Evolutionary conservation across 2,329 filamentous ascomycete species (phyloP), one percentile per base, ranked within the genome.

Genomic region (Chrysosporium queenslandicum): DNA sequence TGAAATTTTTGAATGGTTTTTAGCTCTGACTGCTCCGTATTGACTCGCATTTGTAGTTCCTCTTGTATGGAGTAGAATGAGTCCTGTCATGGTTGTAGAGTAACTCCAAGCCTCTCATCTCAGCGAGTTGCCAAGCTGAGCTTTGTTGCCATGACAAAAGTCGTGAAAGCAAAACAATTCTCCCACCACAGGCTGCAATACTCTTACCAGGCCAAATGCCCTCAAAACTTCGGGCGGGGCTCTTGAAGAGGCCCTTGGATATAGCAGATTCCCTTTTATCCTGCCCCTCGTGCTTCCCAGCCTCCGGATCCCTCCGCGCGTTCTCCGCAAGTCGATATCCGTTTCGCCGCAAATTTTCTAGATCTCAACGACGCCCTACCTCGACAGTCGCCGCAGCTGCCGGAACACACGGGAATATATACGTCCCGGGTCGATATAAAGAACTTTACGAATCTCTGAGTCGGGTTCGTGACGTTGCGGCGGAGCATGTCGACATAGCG

Each of bases 401-500:
- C 3, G 9, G 29, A 23, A 20, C 16, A 20, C 18, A 30, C 45
- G 16, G 3, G 45, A 55, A 30, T 16, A 32, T 73, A 29, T 74
- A 73, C 23, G 73, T 82, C 2, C 78, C 79, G 0, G 59, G 71
- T n/a, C 65, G 65, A 20, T 74, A 77, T 56, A 68, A 73, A 58
- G 72, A 75, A 48, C 69, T 83, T 1, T 73, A 83, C 58, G 69
- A 75, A 55, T 71, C 75, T 27, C 61, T 83, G 37, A 70, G 71
- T 12, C 67, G 68, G n/a, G 64, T 83, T 7, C 71, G 75, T 55
- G 71, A 72, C 50, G 69, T 71, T 34, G 78, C 79, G 20, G 71
- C 75, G 53, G 74, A 73, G 43, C 76, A 79, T 62, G 74, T 81
- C 48, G 79, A 80, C 61, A 65, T 80, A 27, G 80, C 78, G 60